These are phyloP conservation scores for Akanthomyces lecanii DNA, from an alignment of 2,329 filamentous ascomycete species.

Conservation along the genomic window DNA sequence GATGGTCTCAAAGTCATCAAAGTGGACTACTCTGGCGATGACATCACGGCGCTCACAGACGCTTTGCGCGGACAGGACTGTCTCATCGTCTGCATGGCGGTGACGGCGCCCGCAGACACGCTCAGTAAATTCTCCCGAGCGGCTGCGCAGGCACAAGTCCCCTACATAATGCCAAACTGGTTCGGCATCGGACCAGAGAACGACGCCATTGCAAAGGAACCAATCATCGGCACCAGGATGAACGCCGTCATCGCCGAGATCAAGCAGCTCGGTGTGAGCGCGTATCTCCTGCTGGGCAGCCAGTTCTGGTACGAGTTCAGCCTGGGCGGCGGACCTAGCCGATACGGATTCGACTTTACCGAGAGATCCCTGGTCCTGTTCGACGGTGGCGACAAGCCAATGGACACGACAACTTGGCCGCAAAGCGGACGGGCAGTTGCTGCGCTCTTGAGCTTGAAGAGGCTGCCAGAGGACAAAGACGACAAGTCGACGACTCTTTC, in stretches of 20 bases:
- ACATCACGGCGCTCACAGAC: constrained; percentile 36
- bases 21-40: constrained; percentile 43
- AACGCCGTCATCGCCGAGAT: constrained; percentile 35
- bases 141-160: constrained; percentile 50
- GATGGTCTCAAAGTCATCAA: constrained; percentile 36
- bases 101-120: constrained; percentile 39
- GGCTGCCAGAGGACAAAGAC: constrained; percentile 35
- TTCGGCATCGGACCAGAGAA: constrained; percentile 44
- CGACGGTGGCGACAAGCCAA: constrained; percentile 50
- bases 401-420: constrained; percentile 50
- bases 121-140: constrained; percentile 50
- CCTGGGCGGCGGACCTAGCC: constrained; percentile 32
- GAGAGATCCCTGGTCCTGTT: constrained; percentile 41
- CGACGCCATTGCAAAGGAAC: neutral
- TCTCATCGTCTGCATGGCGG: constrained; percentile 51
- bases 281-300: constrained; percentile 47
- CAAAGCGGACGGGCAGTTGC: constrained; percentile 54
- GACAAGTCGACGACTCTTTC: constrained; percentile 32
- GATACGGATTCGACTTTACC: constrained; percentile 47
- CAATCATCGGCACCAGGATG: constrained; percentile 35
- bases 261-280: constrained; percentile 34
- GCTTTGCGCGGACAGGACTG: constrained; percentile 53
- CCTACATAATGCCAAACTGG: constrained; percentile 53
- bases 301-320: constrained; percentile 53
- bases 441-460: constrained; percentile 42